Percentiles rank a stretch among this genome's conserved stretches.
phyloP scores from a whole-genome alignment of 345 rosid genomes.

The Corchorus olitorius region DNA sequence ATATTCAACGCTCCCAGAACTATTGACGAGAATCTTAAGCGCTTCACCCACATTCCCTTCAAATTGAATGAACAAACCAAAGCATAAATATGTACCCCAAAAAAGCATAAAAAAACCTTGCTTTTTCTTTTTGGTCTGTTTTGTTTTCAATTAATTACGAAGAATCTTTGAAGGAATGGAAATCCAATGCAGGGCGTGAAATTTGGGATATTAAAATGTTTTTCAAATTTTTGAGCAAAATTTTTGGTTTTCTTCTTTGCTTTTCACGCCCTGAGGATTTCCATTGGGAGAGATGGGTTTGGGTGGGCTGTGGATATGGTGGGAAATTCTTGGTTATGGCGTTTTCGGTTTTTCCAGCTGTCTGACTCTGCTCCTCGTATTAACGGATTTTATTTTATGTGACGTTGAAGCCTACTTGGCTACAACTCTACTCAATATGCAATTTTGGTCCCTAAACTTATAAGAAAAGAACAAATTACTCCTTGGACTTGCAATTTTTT shows the following conservation, averaged over 20 bases:
- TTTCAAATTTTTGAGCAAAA: background rate
- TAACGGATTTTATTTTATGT: background rate
- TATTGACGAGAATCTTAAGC: slow-evolving; percentile 48
- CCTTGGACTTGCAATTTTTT: no score
- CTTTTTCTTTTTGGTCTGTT: no score
- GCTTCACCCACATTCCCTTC: slow-evolving; percentile 39
- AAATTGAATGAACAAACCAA: background rate
- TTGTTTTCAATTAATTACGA: no score
- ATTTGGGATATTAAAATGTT: background rate
- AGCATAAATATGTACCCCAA: background rate
- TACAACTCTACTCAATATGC: no score
- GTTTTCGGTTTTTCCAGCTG: background rate
- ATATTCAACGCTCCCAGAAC: slow-evolving; percentile 53
- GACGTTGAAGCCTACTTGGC: background rate
- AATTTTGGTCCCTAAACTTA: no score
- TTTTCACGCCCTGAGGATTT: slow-evolving; percentile 18
- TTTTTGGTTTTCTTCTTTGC: background rate
- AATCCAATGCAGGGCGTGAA: slow-evolving; percentile 8
- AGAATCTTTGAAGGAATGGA: background rate
- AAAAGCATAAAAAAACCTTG: no score
- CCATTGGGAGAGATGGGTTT: slow-evolving; percentile 8
- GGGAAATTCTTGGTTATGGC: background rate
- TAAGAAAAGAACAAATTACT: no score
- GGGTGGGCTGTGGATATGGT: background rate
- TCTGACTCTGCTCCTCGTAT: background rate